Evolutionary conservation across 345 rosid genomes (phyloP).

Genomic region (Eucalyptus polybractea): DNA sequence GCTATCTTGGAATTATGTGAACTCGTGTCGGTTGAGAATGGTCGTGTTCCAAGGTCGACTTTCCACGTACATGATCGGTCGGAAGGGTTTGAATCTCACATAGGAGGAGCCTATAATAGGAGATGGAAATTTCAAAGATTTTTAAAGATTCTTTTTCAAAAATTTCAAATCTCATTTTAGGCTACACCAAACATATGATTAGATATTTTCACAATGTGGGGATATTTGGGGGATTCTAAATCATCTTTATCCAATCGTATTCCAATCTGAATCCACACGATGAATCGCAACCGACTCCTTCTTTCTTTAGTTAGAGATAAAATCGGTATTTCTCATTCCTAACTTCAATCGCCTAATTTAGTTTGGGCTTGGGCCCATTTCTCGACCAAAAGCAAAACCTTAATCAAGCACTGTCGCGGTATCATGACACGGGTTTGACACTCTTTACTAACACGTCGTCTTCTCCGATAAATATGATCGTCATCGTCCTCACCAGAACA

Average conservation of each 20-base stretch:
- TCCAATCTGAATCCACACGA: no score
- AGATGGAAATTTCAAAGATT: background rate
- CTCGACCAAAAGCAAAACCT: background rate
- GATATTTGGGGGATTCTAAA: background rate
- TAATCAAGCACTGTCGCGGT: background rate
- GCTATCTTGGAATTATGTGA: background rate
- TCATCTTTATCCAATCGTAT: accelerated
- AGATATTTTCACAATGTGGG: accelerated
- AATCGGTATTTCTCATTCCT: background rate
- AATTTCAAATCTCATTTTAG: no score
- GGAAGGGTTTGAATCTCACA: no score
- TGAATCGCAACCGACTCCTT: background rate
- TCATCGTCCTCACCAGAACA: background rate
- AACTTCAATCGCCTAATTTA: background rate
- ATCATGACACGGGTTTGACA: background rate
- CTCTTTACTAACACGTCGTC: background rate
- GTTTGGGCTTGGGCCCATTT: background rate
- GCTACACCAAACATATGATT: background rate
- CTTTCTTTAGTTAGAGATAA: background rate
- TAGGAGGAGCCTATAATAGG: no score
- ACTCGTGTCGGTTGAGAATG: background rate
- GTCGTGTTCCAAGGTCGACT: background rate
- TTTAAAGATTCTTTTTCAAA: no score
- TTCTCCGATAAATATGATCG: background rate
- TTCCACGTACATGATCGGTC: background rate